Evolutionary conservation across 441 rosid genomes (phyloP).

Genomic region (Populus hybrid): DNA sequence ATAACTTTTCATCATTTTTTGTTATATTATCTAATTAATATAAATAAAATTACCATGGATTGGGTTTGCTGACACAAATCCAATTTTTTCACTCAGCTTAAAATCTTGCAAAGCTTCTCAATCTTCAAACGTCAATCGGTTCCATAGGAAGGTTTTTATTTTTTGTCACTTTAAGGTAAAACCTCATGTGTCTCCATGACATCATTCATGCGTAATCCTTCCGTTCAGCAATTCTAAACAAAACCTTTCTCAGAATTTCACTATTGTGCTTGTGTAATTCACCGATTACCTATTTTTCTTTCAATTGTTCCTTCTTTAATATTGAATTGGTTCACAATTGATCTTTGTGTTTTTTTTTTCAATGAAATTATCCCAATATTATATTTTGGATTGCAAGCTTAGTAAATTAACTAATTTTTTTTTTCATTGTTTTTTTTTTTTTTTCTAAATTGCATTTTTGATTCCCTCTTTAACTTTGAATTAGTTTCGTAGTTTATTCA

Average conservation of each 20-base stretch:
- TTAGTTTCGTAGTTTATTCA: no score
- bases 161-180: background rate
- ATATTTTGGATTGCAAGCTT: no score
- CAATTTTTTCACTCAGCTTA: conserved; percentile 20
- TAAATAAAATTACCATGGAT: no score
- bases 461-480: fast-evolving
- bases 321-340: no score
- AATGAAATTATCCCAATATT: no score
- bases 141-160: background rate
- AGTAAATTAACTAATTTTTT: no score
- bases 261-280: background rate
- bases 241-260: background rate
- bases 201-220: background rate
- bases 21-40: no score
- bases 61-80: background rate
- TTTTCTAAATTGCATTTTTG: no score
- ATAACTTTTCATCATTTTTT: no score
- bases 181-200: background rate
- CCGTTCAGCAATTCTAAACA: background rate
- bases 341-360: no score
- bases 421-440: no score
- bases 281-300: background rate
- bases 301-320: background rate
- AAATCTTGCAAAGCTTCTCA: background rate
- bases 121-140: background rate